phyloP scores from a whole-genome alignment of 805 yeast species.

The Pichia cephalocereana region DNA sequence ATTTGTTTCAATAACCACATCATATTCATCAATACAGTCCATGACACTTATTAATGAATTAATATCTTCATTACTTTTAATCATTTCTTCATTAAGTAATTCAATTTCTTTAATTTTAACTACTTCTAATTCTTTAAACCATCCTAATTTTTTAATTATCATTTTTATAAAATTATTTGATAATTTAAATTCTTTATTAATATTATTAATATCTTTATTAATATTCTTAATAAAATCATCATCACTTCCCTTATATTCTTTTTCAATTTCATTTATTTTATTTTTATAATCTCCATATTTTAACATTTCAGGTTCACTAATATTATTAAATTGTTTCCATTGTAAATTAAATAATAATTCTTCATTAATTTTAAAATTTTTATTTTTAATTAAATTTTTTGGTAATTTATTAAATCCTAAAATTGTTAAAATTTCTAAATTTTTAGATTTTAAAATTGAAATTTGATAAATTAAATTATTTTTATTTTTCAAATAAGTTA shows the following conservation, averaged over 20 bases:
- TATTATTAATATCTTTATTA: conserved; percentile 10
- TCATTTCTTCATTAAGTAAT: conserved; percentile 4
- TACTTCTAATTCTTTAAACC: conserved; percentile 4
- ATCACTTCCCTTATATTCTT: not conserved
- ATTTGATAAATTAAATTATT: conserved; percentile 18
- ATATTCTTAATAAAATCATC: conserved; percentile 1
- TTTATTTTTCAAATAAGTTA: not conserved
- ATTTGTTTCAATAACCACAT: no score
- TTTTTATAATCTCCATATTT: conserved; percentile 30
- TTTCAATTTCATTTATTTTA: conserved; percentile 5
- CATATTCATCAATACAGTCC: not conserved
- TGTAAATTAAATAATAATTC: conserved; percentile 44
- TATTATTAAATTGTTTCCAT: conserved; percentile 70
- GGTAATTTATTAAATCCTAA: conserved; percentile 22
- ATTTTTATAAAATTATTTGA: not conserved
- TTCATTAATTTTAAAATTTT: conserved; percentile 20
- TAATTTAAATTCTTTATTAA: conserved; percentile 1
- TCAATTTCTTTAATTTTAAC: not conserved
- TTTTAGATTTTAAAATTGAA: conserved; percentile 13
- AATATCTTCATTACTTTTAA: conserved; percentile 3
- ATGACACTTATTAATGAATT: not conserved
- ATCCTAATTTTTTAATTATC: not conserved
- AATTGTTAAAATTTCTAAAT: conserved; percentile 18
- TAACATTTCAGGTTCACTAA: conserved; percentile 70
- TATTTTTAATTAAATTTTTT: conserved; percentile 11